Evolutionary conservation across 179 eudicot genomes (phyloP).

Genomic region (Monotropa hypopitys): DNA sequence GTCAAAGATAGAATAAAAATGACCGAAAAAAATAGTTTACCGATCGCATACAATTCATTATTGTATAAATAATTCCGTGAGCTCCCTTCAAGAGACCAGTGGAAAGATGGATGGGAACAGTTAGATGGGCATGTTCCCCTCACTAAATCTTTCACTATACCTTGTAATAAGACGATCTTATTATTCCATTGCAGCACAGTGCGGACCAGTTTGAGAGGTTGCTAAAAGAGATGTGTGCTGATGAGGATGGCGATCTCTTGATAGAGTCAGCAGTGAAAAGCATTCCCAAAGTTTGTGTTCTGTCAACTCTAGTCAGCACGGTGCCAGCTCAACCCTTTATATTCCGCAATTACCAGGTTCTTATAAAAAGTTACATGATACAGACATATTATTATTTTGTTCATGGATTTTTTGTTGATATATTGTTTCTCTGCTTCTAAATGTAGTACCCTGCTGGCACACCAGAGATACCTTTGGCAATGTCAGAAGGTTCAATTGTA

Average conservation of each 20-base stretch:
- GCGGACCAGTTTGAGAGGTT: constrained; percentile 96
- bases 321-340: constrained; percentile 93
- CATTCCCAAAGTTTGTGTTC: constrained; percentile 84
- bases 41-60: no score
- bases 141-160: neutral
- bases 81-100: neutral
- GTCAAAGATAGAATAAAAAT: no score
- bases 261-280: constrained; percentile 88
- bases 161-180: neutral
- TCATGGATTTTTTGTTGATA: neutral
- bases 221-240: constrained; percentile 92
- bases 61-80: neutral
- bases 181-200: constrained; percentile 75
- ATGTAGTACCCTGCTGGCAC: constrained; percentile 94
- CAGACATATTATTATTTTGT: constrained; percentile 1
- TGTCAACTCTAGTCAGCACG: constrained; percentile 82
- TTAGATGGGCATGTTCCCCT: neutral
- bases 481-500: constrained; percentile 57
- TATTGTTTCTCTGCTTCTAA: constrained; percentile 5
- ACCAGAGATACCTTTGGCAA: constrained; percentile 62
- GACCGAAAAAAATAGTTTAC: no score
- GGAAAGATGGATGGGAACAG: neutral
- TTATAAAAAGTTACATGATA: neutral
- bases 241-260: constrained; percentile 88
- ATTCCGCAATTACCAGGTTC: constrained; percentile 97